phyloP scores from a whole-genome alignment of 2,329 filamentous ascomycete species.

The Cordyceps javanica region DNA sequence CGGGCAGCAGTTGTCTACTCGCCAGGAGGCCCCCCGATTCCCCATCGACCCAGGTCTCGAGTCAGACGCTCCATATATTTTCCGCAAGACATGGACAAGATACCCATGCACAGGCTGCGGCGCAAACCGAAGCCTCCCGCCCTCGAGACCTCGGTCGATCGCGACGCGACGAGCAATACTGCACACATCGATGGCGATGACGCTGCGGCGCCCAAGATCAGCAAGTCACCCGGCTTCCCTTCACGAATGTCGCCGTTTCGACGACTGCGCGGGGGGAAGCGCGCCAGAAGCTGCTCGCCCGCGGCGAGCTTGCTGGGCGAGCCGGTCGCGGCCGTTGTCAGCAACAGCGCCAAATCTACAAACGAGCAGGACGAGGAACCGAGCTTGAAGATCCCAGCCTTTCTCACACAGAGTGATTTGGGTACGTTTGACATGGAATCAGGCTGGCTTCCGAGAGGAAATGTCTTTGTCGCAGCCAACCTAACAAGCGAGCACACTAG shows the following conservation, averaged over 20 bases:
- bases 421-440: conserved; percentile 20
- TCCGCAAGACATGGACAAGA: conserved; percentile 32
- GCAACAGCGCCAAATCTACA: conserved; percentile 26
- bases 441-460: not conserved
- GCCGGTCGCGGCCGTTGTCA: conserved; percentile 26
- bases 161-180: conserved; percentile 20
- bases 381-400: conserved; percentile 28
- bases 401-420: conserved; percentile 31
- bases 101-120: conserved; percentile 36
- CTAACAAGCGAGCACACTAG: conserved; percentile 38
- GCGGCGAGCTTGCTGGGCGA: conserved; percentile 14
- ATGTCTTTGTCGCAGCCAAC: not conserved
- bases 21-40: not conserved
- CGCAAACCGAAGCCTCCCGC: conserved; percentile 39
- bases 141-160: conserved; percentile 34
- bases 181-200: not conserved
- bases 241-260: conserved; percentile 36
- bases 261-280: conserved; percentile 40
- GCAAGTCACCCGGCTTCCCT: conserved; percentile 17
- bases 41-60: not conserved
- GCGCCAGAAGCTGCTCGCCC: conserved; percentile 38
- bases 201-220: not conserved
- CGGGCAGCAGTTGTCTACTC: not conserved
- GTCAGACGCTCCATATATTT: not conserved
- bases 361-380: conserved; percentile 16